Base-by-base conservation (phyloP, 2,329 filamentous ascomycete genomes). In the Parascedosporium putredinis region DNA sequence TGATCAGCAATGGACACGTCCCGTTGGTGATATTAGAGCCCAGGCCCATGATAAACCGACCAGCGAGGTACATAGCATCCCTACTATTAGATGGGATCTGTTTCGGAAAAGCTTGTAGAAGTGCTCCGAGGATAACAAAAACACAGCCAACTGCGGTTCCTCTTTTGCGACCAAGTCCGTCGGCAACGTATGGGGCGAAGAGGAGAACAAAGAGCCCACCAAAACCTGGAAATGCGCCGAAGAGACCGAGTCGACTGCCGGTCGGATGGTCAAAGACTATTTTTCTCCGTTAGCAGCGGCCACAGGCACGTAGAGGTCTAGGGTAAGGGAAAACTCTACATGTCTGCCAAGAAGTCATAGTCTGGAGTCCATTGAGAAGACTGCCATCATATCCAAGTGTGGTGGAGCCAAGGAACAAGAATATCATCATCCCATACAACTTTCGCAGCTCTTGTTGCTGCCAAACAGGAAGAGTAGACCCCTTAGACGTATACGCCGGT, bases 361-460 rank as follows among this genome's bases (percentile, higher is more conserved):
- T 44, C 42, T 44, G 64, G 52, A 72, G 56, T 55, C 70, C 71
- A 60, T 73, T 73, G 59, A 74, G 72, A 38, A 74, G 59, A 22
- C 68, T 71, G 34, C 70, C 70, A 56, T 75, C 72, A 56, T 73
- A 76, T 50, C 73, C 73, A 59, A 74, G 74, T 66, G 74, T 74
- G 38, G 68, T 71, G 10, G 69, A 70, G 53, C 70, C 72, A 57
- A 73, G 68, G 59, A 73, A 74, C 31, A 69, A 70, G 43, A 73
- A 55, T 51, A 73, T 57, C 52, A 44, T 44, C 42, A 44, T 25
- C 3, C 42, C 16, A 23, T 44, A 44, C 5, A 44, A 23, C 18
- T 64, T 49, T 71, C 68, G 50, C 67, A 71, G 10, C 67, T 68
- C 53, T 59, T 57, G 5, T 58, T 64, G 20, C 63, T 63, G 2